phyloP scores from a whole-genome alignment of 1,139 yeast species.

The Scheffersomyces segobiensis region DNA sequence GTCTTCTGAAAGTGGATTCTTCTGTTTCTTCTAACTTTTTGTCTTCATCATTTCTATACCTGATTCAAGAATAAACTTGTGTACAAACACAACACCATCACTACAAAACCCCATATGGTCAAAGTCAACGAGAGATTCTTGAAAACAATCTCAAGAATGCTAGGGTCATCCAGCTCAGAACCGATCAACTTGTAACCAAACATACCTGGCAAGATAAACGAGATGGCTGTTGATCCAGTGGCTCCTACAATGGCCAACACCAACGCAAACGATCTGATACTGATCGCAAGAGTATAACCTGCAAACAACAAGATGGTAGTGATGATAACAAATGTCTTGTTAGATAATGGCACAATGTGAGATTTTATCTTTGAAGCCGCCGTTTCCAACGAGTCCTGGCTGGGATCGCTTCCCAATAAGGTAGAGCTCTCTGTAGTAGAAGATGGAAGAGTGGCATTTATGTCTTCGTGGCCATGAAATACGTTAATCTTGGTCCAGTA shows the following conservation, averaged over 20 bases:
- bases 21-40: not conserved
- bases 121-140: constrained; percentile 32
- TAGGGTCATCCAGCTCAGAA: constrained; percentile 21
- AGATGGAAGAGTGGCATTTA: constrained; percentile 8
- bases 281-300: constrained; percentile 47
- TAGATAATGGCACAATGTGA: constrained; percentile 51
- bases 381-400: not conserved
- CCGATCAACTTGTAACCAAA: constrained; percentile 55
- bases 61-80: constrained; percentile 29
- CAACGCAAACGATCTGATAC: constrained; percentile 53
- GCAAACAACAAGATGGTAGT: constrained; percentile 45
- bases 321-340: constrained; percentile 44
- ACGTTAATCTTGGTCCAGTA: constrained; percentile 41
- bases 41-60: constrained; percentile 3
- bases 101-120: constrained; percentile 43
- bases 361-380: not conserved
- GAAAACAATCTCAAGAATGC: constrained; percentile 22
- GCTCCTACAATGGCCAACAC: constrained; percentile 61
- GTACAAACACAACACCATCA: constrained; percentile 43
- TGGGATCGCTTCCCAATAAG: not conserved
- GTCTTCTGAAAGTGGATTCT: not conserved
- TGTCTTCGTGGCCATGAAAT: constrained; percentile 2
- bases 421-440: not conserved
- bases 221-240: constrained; percentile 60
- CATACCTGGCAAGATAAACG: constrained; percentile 59